These are phyloP conservation scores for Hemileccinum rubropunctum DNA, from an alignment of 768 basidiomycete species.

Conservation along the genomic window DNA sequence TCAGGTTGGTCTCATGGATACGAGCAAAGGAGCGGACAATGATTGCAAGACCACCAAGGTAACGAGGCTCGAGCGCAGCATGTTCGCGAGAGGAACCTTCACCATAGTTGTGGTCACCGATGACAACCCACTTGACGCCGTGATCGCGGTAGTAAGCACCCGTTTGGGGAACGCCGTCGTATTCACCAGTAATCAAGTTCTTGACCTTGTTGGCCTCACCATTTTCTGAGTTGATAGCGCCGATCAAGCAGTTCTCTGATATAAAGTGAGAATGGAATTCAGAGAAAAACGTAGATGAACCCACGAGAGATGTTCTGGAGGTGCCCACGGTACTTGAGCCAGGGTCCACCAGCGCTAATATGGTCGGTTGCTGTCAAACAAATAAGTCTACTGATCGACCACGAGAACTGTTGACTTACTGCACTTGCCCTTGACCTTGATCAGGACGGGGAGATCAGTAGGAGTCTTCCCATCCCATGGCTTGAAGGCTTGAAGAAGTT, in stretches of 20 bases:
- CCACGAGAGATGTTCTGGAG: slow-evolving; percentile 94
- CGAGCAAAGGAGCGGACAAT: slow-evolving; percentile 96
- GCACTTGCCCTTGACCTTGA: slow-evolving; percentile 99
- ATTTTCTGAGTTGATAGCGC: slow-evolving; percentile 95
- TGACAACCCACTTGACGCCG: slow-evolving; percentile 94
- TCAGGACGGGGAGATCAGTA: slow-evolving; percentile 84
- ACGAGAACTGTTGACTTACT: slow-evolving; percentile 49
- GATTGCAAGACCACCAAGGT: slow-evolving; percentile 92
- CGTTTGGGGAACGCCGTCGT: slow-evolving; percentile 78
- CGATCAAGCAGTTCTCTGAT: slow-evolving; percentile 93
- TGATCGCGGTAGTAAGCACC: slow-evolving; percentile 86
- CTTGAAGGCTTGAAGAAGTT: slow-evolving; percentile 84
- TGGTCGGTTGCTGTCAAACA: slow-evolving; percentile 72
- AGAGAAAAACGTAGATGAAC: slow-evolving; percentile 23
- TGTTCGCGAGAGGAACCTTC: slow-evolving; percentile 98
- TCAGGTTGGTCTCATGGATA: slow-evolving; percentile 97
- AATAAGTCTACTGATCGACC: background rate
- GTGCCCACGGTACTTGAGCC: slow-evolving; percentile 99
- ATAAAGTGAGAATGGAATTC: slow-evolving; percentile 5
- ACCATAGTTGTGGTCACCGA: slow-evolving; percentile 95
- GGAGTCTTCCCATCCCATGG: slow-evolving; percentile 95
- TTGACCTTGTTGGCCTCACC: slow-evolving; percentile 94
- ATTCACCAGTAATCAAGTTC: slow-evolving; percentile 88
- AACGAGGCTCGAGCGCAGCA: slow-evolving; percentile 94
- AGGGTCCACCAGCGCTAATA: slow-evolving; percentile 96